Conservation (phyloP, 2,329 filamentous ascomycete species). For the Akanthomyces lecanii region DNA sequence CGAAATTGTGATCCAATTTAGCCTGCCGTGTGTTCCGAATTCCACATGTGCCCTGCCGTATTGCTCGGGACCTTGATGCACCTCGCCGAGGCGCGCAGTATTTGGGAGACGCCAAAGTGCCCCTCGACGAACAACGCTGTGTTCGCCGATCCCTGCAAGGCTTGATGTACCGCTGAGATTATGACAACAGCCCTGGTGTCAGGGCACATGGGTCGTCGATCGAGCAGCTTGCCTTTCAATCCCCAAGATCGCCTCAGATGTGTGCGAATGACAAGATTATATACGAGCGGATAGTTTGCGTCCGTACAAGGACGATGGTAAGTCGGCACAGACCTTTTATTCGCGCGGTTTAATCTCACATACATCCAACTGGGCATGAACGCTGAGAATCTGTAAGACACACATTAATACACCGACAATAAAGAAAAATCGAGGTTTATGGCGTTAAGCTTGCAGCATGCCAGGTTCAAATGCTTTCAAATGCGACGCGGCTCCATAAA, state of each 20-base stretch:
- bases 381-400: too few relatives aligned
- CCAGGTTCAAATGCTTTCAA: too few relatives aligned
- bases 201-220: background rate
- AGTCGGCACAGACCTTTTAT: background rate
- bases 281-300: background rate
- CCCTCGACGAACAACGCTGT: background rate
- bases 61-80: too few relatives aligned
- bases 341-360: background rate
- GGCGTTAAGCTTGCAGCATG: too few relatives aligned
- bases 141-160: background rate
- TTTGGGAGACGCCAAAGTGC: background rate
- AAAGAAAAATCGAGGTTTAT: too few relatives aligned
- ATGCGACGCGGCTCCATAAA: too few relatives aligned
- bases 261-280: background rate
- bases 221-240: background rate
- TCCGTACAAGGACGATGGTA: background rate
- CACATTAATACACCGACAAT: too few relatives aligned
- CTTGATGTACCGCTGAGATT: background rate
- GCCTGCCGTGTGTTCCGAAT: background rate
- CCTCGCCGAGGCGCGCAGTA: background rate
- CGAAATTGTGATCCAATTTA: background rate
- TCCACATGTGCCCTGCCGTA: background rate
- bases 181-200: too few relatives aligned
- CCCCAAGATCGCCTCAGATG: background rate
- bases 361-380: too few relatives aligned